These are phyloP conservation scores for Cryptococcus amylolentus DNA, from an alignment of 1,284 basidiomycete species.

Conservation along the genomic window DNA sequence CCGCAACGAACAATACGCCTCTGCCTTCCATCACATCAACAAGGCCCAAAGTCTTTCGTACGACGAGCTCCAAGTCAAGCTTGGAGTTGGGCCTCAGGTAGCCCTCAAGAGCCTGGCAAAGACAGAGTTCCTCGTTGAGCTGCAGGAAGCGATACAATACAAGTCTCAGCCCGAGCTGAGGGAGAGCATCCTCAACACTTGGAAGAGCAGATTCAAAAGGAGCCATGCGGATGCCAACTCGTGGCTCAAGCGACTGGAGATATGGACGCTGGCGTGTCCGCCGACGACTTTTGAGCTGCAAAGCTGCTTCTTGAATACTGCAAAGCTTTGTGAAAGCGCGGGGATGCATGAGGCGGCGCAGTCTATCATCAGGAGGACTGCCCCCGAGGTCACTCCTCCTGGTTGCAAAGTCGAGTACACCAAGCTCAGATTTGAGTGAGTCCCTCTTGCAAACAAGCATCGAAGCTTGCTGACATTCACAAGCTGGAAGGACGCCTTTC, in stretches of 20 bases:
- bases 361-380: slow-evolving; percentile 25
- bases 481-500: slow-evolving; percentile 22
- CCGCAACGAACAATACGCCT: slow-evolving; percentile 31
- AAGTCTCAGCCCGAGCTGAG: slow-evolving; percentile 36
- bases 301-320: slow-evolving; percentile 37
- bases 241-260: slow-evolving; percentile 37
- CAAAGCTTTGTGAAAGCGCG: slow-evolving; percentile 37
- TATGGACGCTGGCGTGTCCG: slow-evolving; percentile 39
- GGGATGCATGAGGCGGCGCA: slow-evolving; percentile 34
- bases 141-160: slow-evolving; percentile 43
- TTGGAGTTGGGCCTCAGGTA: slow-evolving; percentile 27
- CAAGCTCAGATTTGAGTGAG: slow-evolving; percentile 34
- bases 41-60: slow-evolving; percentile 41
- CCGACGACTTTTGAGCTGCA: slow-evolving; percentile 30
- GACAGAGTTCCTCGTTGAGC: slow-evolving; percentile 39
- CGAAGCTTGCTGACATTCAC: background rate
- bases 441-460: background rate
- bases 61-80: slow-evolving; percentile 39
- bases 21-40: slow-evolving; percentile 37
- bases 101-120: slow-evolving; percentile 41
- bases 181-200: slow-evolving; percentile 22
- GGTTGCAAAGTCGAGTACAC: slow-evolving; percentile 42
- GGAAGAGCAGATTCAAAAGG: slow-evolving; percentile 33
- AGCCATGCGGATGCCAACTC: slow-evolving; percentile 40
- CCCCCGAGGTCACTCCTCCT: slow-evolving; percentile 18